These are phyloP conservation scores for Davidsoniella neocaledoniae DNA, from an alignment of 2,329 filamentous ascomycete species.

Conservation along the genomic window DNA sequence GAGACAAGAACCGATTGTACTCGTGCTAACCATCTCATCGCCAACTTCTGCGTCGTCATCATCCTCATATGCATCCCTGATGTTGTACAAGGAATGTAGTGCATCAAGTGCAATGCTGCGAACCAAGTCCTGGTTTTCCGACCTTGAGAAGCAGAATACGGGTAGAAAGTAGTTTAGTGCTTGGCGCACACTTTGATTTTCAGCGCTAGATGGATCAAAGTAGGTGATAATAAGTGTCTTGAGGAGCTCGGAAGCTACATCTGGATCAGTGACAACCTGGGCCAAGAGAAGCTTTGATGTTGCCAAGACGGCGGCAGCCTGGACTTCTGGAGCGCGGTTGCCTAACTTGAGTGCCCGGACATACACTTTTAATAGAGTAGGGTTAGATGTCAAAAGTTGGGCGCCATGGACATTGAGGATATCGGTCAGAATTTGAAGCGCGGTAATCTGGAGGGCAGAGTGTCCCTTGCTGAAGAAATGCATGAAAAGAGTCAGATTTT, in stretches of 20 bases:
- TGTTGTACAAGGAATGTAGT: constrained; percentile 56
- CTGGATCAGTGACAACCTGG: constrained; percentile 53
- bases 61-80: constrained; percentile 56
- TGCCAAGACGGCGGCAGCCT: constrained; percentile 64
- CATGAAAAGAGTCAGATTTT: constrained; percentile 84
- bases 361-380: constrained; percentile 69
- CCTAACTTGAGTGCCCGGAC: constrained; percentile 62
- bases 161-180: constrained; percentile 86
- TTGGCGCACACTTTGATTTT: constrained; percentile 71
- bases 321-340: constrained; percentile 53
- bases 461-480: constrained; percentile 93
- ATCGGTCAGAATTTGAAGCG: constrained; percentile 81
- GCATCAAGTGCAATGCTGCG: constrained; percentile 54
- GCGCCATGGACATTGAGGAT: constrained; percentile 80
- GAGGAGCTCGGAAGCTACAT: constrained; percentile 56
- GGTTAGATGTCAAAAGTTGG: constrained; percentile 50
- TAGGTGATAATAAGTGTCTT: constrained; percentile 72
- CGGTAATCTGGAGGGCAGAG: constrained; percentile 73
- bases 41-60: constrained; percentile 59
- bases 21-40: constrained; percentile 63
- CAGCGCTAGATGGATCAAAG: constrained; percentile 68
- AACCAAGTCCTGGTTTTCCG: constrained; percentile 74
- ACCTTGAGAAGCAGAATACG: constrained; percentile 75
- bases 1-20: constrained; percentile 63
- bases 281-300: constrained; percentile 76